These are phyloP conservation scores for Sicyos baderoa DNA, from an alignment of 306 rosid species.

Conservation along the genomic window DNA sequence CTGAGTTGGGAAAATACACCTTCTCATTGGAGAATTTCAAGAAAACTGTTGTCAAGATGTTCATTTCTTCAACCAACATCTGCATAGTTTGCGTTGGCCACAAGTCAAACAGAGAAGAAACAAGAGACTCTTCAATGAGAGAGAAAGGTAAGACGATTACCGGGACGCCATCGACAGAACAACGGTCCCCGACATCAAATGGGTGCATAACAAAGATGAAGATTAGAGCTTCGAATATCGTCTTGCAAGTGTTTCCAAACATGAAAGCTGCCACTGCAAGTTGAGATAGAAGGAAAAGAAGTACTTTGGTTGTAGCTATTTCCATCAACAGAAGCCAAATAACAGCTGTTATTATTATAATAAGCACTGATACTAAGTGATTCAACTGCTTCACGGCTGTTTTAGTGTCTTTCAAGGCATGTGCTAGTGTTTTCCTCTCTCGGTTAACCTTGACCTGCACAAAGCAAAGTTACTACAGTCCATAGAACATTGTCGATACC, in stretches of 20 bases:
- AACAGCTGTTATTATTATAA: constrained; percentile 39
- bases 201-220: constrained; percentile 96
- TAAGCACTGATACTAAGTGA: constrained; percentile 51
- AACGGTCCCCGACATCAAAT: constrained; percentile 88
- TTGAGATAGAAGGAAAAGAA: constrained; percentile 67
- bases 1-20: constrained; percentile 79
- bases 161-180: constrained; percentile 71
- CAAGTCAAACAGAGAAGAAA: constrained; percentile 6
- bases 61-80: constrained; percentile 94
- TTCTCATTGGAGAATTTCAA: constrained; percentile 72
- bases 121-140: neutral
- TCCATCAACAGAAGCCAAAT: constrained; percentile 83
- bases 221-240: constrained; percentile 70
- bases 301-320: constrained; percentile 82
- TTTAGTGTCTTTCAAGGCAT: constrained; percentile 75
- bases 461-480: constrained; percentile 6
- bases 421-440: constrained; percentile 74
- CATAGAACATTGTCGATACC: neutral
- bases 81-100: constrained; percentile 21
- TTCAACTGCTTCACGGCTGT: constrained; percentile 79
- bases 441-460: constrained; percentile 69
- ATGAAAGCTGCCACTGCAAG: constrained; percentile 63
- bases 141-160: constrained; percentile 32
- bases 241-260: constrained; percentile 87
- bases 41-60: constrained; percentile 78